Base-by-base conservation (phyloP, 2,329 filamentous ascomycete species). In the Paecilomyces variotii region DNA sequence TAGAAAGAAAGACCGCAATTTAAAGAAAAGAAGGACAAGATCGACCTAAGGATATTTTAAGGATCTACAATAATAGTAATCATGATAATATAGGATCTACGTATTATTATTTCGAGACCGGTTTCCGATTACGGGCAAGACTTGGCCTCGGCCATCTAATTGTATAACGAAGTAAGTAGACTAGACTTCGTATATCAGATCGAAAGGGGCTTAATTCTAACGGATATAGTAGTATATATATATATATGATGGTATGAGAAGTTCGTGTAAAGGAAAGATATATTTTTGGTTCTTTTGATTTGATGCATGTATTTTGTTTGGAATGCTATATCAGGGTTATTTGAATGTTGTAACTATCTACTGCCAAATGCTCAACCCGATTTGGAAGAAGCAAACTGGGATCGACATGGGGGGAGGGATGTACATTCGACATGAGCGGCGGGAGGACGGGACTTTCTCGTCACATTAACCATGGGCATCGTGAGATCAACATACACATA, bases 311-410 rank as follows among this genome's bases (percentile, higher is more conserved):
- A 53, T 35, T 57, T 45, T 45, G n/a, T 45, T 45, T 45, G 35
- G 14, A 45, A 45, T 45, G 35, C 35, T 45, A 45, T 45, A 45
- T 45, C 35, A 14, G 30, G 35, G 35, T 45, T 4, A n/a, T 45
- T 45, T 34, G 25, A 30, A 53, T 52, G 55, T 30, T 59, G 39
- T 54, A 59, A 57, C 39, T 59, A 59, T 59, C 39, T 59, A 59
- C 57, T 34, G 53, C 57, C 19, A 56, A 25, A 55, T 57, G 50
- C 50, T 52, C 50, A 28, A 32, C 19, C 56, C 35, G 12, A 32
- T 53, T 25, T 54, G 30, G 32, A 49, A 28, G 34, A 39, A 25
- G 27, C 28, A 54, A 52, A 19, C 35, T 19, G 56, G 25, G 27
- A 10, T 27, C 27, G 32, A 51, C 14, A 35, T 24, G 14, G 51